Percentiles rank a stretch among this genome's conserved stretches.
Conservation (phyloP, 73 alveolate genomes). For the Stentor coeruleus region DNA sequence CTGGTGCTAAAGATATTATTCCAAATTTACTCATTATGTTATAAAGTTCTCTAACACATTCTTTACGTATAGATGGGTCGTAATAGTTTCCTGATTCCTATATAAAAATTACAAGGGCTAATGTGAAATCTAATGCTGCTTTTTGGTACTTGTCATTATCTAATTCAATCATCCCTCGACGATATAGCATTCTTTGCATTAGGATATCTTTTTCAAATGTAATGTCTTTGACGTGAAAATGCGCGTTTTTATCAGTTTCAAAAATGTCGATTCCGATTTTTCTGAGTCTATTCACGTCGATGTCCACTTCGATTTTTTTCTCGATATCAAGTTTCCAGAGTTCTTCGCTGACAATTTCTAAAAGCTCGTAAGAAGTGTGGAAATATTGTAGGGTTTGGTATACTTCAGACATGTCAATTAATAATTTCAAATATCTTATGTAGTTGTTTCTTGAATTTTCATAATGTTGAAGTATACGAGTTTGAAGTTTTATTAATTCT, state of each 20-base stretch:
- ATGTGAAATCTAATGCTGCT: neutral
- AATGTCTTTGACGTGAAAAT: neutral
- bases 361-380: neutral
- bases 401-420: neutral
- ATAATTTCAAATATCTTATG: neutral
- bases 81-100: neutral
- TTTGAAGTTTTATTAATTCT: neutral
- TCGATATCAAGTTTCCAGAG: neutral
- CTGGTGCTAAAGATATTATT: neutral
- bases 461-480: neutral
- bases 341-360: slow-evolving; percentile 3
- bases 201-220: neutral
- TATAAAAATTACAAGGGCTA: neutral
- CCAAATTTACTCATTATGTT: neutral
- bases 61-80: slow-evolving; percentile 5
- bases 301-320: neutral
- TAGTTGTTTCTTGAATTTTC: neutral
- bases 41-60: neutral
- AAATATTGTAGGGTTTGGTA: slow-evolving; percentile 9
- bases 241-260: neutral
- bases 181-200: neutral
- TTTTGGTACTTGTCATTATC: neutral
- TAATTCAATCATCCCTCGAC: neutral
- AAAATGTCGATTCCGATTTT: neutral
- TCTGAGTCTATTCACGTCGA: neutral